A percentile compares a stretch with the other conserved stretches of the same genome.
These are phyloP conservation scores for Postia placenta DNA, from an alignment of 768 basidiomycete genomes.

Conservation along the genomic window DNA sequence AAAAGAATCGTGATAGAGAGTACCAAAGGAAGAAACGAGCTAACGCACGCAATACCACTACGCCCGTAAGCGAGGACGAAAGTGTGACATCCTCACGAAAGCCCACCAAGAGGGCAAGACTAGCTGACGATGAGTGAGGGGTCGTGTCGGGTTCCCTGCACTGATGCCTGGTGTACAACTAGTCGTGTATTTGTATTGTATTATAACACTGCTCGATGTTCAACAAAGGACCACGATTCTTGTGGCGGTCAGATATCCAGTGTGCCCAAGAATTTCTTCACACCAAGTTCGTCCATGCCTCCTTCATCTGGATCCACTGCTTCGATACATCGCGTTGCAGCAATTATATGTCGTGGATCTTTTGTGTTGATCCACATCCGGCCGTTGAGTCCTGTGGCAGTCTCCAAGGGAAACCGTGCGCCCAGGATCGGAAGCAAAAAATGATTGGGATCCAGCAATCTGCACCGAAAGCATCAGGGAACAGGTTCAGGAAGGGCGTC, in stretches of 20 bases:
- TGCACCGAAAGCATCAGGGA: slow-evolving; percentile 23
- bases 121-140: slow-evolving; percentile 65
- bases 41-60: slow-evolving; percentile 49
- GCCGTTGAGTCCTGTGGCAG: slow-evolving; percentile 88
- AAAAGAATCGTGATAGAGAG: slow-evolving; percentile 73
- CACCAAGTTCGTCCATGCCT: slow-evolving; percentile 46
- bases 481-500: background rate
- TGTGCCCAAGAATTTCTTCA: slow-evolving; percentile 47
- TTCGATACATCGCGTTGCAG: slow-evolving; percentile 73
- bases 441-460: slow-evolving; percentile 74
- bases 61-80: slow-evolving; percentile 66
- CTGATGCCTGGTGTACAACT: too few relatives aligned
- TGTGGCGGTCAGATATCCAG: slow-evolving; percentile 30
- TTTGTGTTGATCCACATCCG: slow-evolving; percentile 84
- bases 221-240: background rate
- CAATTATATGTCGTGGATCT: slow-evolving; percentile 68
- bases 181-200: too few relatives aligned
- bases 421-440: slow-evolving; percentile 82
- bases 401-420: slow-evolving; percentile 77
- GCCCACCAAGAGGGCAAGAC: slow-evolving; percentile 61
- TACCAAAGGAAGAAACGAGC: slow-evolving; percentile 78
- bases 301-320: slow-evolving; percentile 72
- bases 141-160: too few relatives aligned
- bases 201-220: too few relatives aligned
- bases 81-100: slow-evolving; percentile 44